phyloP scores from a whole-genome alignment of 169 alveolate genomes.

The Plasmodium sp. region DNA sequence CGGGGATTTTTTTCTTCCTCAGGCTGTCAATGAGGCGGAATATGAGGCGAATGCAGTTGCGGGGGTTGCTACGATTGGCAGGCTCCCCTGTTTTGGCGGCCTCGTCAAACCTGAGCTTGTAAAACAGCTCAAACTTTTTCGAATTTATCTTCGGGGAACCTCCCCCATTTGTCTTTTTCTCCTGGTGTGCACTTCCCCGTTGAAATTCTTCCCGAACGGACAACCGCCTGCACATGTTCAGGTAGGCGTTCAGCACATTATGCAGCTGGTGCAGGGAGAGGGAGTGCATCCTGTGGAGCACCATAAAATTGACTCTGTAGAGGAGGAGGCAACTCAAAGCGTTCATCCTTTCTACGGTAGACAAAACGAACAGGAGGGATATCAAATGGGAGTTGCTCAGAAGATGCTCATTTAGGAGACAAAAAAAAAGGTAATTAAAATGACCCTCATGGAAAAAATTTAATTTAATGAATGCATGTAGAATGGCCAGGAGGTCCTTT shows the following conservation, averaged over 20 bases:
- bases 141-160: background rate
- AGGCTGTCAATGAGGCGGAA: constrained; percentile 7
- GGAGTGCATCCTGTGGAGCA: constrained; percentile 30
- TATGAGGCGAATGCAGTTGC: background rate
- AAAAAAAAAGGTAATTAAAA: constrained; percentile 1
- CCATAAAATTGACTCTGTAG: constrained; percentile 25
- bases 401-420: background rate
- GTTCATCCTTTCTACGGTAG: constrained; percentile 3
- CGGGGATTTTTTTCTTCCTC: constrained; percentile 1
- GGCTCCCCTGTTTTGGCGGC: background rate
- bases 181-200: background rate
- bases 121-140: background rate
- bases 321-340: background rate
- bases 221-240: background rate
- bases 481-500: background rate
- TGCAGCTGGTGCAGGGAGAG: constrained; percentile 24
- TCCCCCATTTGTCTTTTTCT: background rate
- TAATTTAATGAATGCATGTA: constrained; percentile 7
- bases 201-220: background rate
- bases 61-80: background rate
- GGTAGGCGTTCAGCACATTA: constrained; percentile 20
- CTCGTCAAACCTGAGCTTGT: constrained; percentile 6
- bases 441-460: constrained; percentile 14
- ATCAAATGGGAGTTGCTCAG: constrained; percentile 4
- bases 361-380: background rate